Evolutionary conservation across 306 rosid genomes (phyloP), one percentile per base, ranked within the genome.

Genomic region (Prunus davidiana): DNA sequence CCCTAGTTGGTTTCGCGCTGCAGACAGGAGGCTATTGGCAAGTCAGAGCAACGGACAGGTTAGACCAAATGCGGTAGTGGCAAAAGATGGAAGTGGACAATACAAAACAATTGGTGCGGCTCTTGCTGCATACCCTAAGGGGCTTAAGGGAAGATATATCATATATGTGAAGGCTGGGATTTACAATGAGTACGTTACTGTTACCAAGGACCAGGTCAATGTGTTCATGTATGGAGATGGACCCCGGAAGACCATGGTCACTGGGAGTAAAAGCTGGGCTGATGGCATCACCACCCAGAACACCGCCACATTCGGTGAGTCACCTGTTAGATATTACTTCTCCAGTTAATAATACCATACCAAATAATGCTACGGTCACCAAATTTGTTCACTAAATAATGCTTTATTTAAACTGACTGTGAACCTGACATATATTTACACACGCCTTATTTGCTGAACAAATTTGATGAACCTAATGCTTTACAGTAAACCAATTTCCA

Each of bases 141-240:
- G 73, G 18, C 38, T 18, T 43, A 32, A 20, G 27, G 76, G 76
- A n/a, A 81, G 80, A 71, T 80, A 69, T 22, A 24, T 69, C 10
- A 75, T 75, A 27, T 75, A 81, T 52, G 80, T 81, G 43, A 81
- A 81, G 52, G 80, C 67, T 14, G 84, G 84, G 55, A 14, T 61
- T 22, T 81, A 81, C 45, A 24, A 63, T 0, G 84, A 75, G 73
- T 69, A 62, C 15, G 41, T 80, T 3, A 52, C 61, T 5, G 67
- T 75, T 12, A 47, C 76, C 14, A 80, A 75, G 72, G 19, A 63
- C 19, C 76, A 69, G 43, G 18, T 28, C 69, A 81, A 81, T 67
- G 85, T 81, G 47, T 56, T 46, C 65, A 81, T 76, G 74, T 76
- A 81, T 27, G 80, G 80, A 43, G 84, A 81, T 55, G 76, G 77